These are phyloP conservation scores for Aspergillus olivimuriae DNA, from an alignment of 495 filamentous ascomycete species.

Conservation along the genomic window DNA sequence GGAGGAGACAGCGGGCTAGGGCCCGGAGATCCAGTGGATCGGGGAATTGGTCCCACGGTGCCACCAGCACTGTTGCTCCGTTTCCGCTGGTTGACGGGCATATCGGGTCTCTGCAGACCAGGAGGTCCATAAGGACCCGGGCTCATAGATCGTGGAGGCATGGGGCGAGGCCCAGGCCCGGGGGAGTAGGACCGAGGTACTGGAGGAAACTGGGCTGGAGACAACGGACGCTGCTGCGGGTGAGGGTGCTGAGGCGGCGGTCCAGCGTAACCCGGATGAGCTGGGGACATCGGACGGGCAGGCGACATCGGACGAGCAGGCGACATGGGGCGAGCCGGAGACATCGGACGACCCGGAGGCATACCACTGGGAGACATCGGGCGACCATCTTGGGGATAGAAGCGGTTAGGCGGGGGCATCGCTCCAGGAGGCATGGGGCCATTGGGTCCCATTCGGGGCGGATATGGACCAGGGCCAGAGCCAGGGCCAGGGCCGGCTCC, in stretches of 20 bases:
- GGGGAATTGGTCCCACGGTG: conserved; percentile 35
- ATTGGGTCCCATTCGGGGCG: conserved; percentile 46
- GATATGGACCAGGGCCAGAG: conserved; percentile 15
- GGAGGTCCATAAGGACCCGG: conserved; percentile 45
- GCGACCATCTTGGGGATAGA: conserved; percentile 32
- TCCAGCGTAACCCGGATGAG: conserved; percentile 17
- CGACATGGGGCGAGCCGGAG: conserved; percentile 28
- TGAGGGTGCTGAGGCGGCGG: conserved; percentile 14
- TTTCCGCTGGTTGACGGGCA: conserved; percentile 33
- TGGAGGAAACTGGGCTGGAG: conserved; percentile 29
- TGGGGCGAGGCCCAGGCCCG: conserved; percentile 27
- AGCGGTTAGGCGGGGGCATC: conserved; percentile 22
- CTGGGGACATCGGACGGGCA: conserved; percentile 31
- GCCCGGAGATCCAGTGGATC: conserved; percentile 42
- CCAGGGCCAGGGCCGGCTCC: conserved; percentile 41
- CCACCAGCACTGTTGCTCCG: conserved; percentile 49
- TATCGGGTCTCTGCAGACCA: conserved; percentile 39
- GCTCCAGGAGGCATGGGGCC: conserved; percentile 38
- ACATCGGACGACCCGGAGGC: conserved; percentile 30
- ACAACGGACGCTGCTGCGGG: conserved; percentile 25
- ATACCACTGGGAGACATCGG: conserved; percentile 31
- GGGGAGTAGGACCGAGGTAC: conserved; percentile 42
- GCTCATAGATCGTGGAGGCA: conserved; percentile 42
- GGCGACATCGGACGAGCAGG: conserved; percentile 14
- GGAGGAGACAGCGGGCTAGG: conserved; percentile 49